phyloP scores from a whole-genome alignment of 2,329 filamentous ascomycete species.

The Apiospora phragmitis region DNA sequence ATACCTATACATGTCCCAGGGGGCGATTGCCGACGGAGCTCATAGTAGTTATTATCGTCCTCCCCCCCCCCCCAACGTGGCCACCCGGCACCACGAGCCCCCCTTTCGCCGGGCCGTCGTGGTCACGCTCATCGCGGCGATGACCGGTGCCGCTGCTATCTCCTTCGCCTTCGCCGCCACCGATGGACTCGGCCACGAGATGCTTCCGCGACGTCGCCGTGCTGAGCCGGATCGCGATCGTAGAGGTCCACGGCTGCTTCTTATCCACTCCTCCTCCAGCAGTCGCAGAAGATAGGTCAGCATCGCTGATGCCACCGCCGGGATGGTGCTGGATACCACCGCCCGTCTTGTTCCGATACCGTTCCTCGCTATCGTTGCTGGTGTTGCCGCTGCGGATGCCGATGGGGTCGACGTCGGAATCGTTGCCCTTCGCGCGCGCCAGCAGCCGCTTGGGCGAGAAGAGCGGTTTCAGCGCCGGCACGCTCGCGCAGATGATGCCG shows the following conservation, averaged over 20 bases:
- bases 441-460: slow-evolving; percentile 36
- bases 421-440: not conserved
- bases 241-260: not conserved
- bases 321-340: not conserved
- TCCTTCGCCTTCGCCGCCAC: not conserved
- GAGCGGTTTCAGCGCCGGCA: slow-evolving; percentile 51
- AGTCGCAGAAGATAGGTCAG: not conserved
- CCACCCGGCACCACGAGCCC: too few species aligned
- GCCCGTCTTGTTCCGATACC: not conserved
- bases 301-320: not conserved
- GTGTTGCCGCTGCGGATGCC: not conserved
- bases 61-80: too few species aligned
- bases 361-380: not conserved
- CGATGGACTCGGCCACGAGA: not conserved
- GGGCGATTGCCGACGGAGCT: too few species aligned
- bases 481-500: slow-evolving; percentile 49
- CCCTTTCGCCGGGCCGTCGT: too few species aligned
- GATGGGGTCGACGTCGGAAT: not conserved
- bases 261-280: not conserved
- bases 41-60: too few species aligned
- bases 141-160: too few species aligned
- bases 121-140: too few species aligned
- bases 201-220: not conserved
- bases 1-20: too few species aligned
- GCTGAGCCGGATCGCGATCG: not conserved